Conservation (phyloP, 164 flowering plant species). For the Kalanchoe fedtschenkoi region DNA sequence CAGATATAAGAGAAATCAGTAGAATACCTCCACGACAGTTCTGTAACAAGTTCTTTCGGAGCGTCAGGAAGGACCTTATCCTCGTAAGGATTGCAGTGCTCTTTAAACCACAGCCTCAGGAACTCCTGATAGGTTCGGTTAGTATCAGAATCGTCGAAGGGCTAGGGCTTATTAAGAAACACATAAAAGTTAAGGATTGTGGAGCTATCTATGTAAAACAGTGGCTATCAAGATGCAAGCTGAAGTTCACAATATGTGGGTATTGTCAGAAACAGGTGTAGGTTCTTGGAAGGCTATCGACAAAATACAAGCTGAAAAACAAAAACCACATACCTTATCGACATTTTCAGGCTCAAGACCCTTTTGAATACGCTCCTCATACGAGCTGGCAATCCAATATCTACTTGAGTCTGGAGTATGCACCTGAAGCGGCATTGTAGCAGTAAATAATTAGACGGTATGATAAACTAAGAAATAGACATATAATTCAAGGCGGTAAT, state of each 20-base stretch:
- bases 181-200: background rate
- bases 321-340: slow-evolving; percentile 53
- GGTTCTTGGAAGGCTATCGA: background rate
- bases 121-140: slow-evolving; percentile 47
- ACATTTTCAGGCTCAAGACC: slow-evolving; percentile 95
- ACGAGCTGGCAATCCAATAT: slow-evolving; percentile 87
- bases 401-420: slow-evolving; percentile 99
- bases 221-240: background rate
- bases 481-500: background rate
- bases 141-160: background rate
- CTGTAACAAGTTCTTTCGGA: slow-evolving; percentile 75
- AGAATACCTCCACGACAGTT: slow-evolving; percentile 78
- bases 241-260: background rate
- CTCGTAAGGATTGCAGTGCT: slow-evolving; percentile 84
- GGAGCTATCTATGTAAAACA: background rate
- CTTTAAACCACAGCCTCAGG: slow-evolving; percentile 86
- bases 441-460: background rate
- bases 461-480: background rate
- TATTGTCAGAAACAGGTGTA: background rate
- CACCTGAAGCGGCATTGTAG: slow-evolving; percentile 31
- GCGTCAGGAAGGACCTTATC: slow-evolving; percentile 93
- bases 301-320: background rate
- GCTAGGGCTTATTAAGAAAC: background rate
- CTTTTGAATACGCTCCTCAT: slow-evolving; percentile 50
- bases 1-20: background rate